Conservation (phyloP, 129 eudicot species). For the Tagetes erecta region DNA sequence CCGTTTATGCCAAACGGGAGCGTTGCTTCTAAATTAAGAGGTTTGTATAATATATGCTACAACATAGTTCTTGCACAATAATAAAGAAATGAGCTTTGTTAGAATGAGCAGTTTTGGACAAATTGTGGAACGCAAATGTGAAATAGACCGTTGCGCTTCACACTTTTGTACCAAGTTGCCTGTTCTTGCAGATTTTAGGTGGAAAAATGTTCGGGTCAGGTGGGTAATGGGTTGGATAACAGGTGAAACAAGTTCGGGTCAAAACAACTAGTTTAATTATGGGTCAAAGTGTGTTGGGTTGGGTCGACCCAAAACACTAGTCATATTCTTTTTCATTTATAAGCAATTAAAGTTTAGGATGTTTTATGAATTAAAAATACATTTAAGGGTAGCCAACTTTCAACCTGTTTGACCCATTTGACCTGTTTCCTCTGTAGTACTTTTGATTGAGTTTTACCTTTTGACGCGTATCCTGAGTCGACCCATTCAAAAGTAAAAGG, state of each 20-base stretch:
- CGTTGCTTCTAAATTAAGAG: constrained; percentile 82
- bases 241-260: background rate
- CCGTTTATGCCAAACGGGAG: constrained; percentile 93
- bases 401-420: background rate
- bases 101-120: background rate
- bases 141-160: background rate
- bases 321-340: background rate
- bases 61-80: background rate
- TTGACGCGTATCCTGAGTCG: background rate
- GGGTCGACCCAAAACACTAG: background rate
- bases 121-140: background rate
- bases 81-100: background rate
- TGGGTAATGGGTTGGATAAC: background rate
- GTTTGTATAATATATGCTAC: constrained; percentile 33
- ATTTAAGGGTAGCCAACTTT: background rate
- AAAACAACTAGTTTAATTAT: background rate
- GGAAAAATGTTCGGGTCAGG: background rate
- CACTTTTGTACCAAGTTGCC: background rate
- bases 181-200: background rate
- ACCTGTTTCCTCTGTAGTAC: background rate
- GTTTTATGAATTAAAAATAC: background rate
- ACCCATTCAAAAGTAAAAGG: constrained; percentile 8
- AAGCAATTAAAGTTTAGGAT: background rate
- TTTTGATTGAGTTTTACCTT: background rate
- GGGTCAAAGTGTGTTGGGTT: background rate